Percentiles rank a stretch among this genome's conserved stretches.
Conservation (phyloP, 2,329 filamentous ascomycete genomes). For the Pseudogymnoascus sp. region DNA sequence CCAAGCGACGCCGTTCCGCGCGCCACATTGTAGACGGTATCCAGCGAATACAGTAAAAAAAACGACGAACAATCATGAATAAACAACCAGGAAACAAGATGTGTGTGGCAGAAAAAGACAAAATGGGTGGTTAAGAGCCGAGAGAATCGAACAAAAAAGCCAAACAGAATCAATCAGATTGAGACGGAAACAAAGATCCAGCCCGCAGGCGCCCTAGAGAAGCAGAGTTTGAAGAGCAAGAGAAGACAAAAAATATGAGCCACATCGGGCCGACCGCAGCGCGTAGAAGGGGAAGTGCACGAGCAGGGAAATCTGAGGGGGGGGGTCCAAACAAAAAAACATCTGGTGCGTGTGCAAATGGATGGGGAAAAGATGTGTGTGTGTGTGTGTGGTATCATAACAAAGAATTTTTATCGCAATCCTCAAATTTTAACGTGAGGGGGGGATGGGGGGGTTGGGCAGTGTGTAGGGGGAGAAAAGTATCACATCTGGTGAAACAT, state of each 20-base stretch:
- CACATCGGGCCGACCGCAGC: not conserved
- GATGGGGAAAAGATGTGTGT: not conserved
- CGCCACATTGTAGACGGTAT: not conserved
- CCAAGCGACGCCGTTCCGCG: not conserved
- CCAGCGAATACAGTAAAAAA: not conserved
- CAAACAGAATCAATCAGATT: not conserved
- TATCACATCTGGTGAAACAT: slow-evolving; percentile 87
- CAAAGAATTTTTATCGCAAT: slow-evolving; percentile 58
- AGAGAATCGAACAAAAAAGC: not conserved
- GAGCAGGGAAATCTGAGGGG: not conserved
- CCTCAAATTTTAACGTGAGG: slow-evolving; percentile 28
- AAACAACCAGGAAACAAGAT: not conserved
- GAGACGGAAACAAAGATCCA: not conserved
- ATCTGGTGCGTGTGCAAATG: not conserved
- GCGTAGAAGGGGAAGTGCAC: not conserved
- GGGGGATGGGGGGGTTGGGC: not conserved
- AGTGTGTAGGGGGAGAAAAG: not conserved
- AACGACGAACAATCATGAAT: not conserved
- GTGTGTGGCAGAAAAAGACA: not conserved
- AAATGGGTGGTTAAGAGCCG: not conserved
- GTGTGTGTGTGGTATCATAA: slow-evolving; percentile 30
- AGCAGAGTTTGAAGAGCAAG: not conserved
- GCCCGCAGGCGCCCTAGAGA: not conserved
- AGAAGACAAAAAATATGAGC: not conserved
- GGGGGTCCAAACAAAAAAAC: not conserved